Evolutionary conservation across 768 basidiomycete species (phyloP), one percentile per base, ranked within the genome.

Genomic region (Coprinopsis cinerea): DNA sequence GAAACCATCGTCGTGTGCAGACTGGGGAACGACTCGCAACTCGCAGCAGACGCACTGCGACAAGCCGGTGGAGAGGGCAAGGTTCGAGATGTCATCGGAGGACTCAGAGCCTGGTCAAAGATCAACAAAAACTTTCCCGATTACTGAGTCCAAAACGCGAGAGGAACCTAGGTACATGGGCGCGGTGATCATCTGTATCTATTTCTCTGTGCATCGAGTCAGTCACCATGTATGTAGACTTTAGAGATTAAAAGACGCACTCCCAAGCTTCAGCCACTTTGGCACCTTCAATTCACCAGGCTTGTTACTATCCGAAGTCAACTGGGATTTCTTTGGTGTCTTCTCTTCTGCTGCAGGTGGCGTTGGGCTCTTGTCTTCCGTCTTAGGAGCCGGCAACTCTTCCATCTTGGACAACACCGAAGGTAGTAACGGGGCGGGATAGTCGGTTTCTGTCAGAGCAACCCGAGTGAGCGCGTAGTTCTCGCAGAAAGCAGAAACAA

Each of bases 21-120:
- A 25, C 71, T 92, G 18, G 94, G 95, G 3, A 98, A 97, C 59
- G 95, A 97, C 64, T 95, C 92, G 1, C 89, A 92, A 63, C 77
- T 90, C 17, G 95, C 93, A 25, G 92, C 82, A 0, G 72, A 81
- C 28, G 81, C 82, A 4, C 59, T 91, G 17, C 64, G 76, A 49
- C 60, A 58, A 15, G 69, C 66, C 10, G 25, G 48, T 23, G 20
- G 17, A 4, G 4, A 27, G 24, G 43, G 52, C 4, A 57, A 68
- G 28, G 69, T 88, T 15, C 78, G 70, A 57, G 87, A 95, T 64
- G 73, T 94, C 3, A 69, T 88, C 6, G 93, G 94, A 18, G 94
- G 94, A 1, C 67, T 96, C 43, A 67, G 74, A 57, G 86, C 87
- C 23, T 96, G 92, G 92, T 75, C 84, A 53, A 67, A 85, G 14